Percentiles rank a stretch among this genome's conserved stretches.
Conservation (phyloP, 805 yeast genomes). For the Yamadazyma endophytica region DNA sequence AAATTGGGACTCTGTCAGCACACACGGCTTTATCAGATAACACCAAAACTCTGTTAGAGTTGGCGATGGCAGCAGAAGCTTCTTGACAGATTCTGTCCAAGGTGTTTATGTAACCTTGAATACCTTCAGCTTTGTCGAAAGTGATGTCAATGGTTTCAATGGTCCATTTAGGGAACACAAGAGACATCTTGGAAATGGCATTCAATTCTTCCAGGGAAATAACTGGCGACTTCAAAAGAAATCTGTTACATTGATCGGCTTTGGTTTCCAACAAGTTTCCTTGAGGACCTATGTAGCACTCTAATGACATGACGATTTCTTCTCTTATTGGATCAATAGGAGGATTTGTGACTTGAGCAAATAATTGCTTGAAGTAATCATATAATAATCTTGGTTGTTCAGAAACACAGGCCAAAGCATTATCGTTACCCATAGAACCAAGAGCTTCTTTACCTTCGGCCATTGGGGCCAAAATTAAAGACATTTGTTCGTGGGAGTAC, state of each 20-base stretch:
- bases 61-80: slow-evolving; percentile 80
- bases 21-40: slow-evolving; percentile 67
- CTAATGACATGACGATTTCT: slow-evolving; percentile 93
- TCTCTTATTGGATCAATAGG: slow-evolving; percentile 98
- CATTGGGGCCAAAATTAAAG: slow-evolving; percentile 86
- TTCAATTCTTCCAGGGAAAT: slow-evolving; percentile 66
- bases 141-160: slow-evolving; percentile 83
- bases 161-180: slow-evolving; percentile 84
- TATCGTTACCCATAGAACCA: slow-evolving; percentile 98
- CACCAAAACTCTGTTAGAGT: slow-evolving; percentile 68
- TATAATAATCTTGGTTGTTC: slow-evolving; percentile 87
- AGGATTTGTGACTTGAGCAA: slow-evolving; percentile 98
- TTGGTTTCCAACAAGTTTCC: slow-evolving; percentile 92
- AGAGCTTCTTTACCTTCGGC: slow-evolving; percentile 93
- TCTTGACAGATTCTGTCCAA: slow-evolving; percentile 83
- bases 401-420: slow-evolving; percentile 90
- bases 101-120: slow-evolving; percentile 78
- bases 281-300: slow-evolving; percentile 98
- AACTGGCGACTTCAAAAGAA: slow-evolving; percentile 79
- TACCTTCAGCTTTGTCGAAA: slow-evolving; percentile 76
- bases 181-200: slow-evolving; percentile 69
- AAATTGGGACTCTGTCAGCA: slow-evolving; percentile 67
- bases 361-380: slow-evolving; percentile 92
- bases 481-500: slow-evolving; percentile 89
- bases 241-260: slow-evolving; percentile 86